Base-by-base conservation (phyloP, 495 filamentous ascomycete species). In the Tuber magnatum region DNA sequence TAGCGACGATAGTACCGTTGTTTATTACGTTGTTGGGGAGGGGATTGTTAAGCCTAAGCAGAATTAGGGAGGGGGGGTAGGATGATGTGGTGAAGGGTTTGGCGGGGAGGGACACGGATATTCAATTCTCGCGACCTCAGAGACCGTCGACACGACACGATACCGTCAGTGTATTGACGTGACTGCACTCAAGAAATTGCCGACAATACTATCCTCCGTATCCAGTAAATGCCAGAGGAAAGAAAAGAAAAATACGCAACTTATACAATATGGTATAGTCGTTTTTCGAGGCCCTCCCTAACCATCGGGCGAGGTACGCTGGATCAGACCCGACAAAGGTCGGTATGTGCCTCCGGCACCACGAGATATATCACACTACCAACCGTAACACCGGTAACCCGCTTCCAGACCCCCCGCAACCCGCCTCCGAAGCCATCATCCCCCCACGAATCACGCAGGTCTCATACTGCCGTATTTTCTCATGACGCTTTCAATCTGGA, bases 41-140 rank as follows among this genome's bases (percentile, higher is more conserved):
- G 96, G 96, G 3, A 89, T 97, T 70, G 94, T 99, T 40, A 99
- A 98, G 84, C 95, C 96, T 5, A 86, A 96, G 75, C 95, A 97
- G 83, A 99, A 99, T 83, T 99, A 41, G 74, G 12, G 2, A 39
- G 40, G 28, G 40, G 28, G 20, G 28, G 28, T 44, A 6, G 38
- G 42, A 20, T 28, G 65, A 7, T n/a, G 20, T 28, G 56, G 3
- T 4, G n/a, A n/a, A 5, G n/a, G n/a, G 46, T 24, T 24, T 6
- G 46, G 12, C 3, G 51, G 24, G 24, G 44, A 5, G 14, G 44
- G 5, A 18, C 5, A 8, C 1, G 28, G 56, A 32, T 61, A 16
- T 32, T 56, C 56, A 14, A 14, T 61, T 32, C 5, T 18, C 12
- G 28, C 16, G 28, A 12, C 14, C 7, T 2, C 28, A 14, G 56